Percentiles rank a stretch among this genome's conserved stretches.
These are phyloP conservation scores for Trypethelium eluteriae DNA, from an alignment of 495 filamentous ascomycete species.

Conservation along the genomic window DNA sequence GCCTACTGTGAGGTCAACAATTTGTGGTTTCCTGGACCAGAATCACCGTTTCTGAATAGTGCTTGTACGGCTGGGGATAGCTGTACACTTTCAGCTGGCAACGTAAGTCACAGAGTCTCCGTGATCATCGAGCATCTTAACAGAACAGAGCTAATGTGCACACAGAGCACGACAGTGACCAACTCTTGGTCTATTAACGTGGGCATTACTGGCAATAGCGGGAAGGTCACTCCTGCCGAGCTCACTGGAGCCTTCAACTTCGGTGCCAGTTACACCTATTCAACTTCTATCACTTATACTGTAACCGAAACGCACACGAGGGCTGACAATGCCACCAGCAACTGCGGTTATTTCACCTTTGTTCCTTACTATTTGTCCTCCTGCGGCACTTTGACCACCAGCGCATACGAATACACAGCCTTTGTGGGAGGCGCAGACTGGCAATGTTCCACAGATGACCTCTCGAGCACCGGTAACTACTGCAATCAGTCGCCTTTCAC, in stretches of 20 bases:
- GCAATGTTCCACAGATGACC: background rate
- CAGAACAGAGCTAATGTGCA: background rate
- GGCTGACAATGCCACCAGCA: background rate
- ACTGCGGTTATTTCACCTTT: constrained; percentile 9
- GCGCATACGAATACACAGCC: background rate
- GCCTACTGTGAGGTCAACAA: background rate
- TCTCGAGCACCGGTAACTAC: constrained; percentile 1
- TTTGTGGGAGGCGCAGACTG: background rate
- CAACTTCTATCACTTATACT: background rate
- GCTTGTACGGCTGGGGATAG: constrained; percentile 6
- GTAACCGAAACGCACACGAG: background rate
- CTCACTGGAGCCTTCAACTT: constrained; percentile 9
- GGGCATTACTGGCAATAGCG: background rate
- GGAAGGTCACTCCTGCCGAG: constrained; percentile 4
- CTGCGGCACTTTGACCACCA: background rate
- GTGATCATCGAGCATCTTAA: background rate
- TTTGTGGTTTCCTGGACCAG: background rate
- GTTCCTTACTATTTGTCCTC: constrained; percentile 4
- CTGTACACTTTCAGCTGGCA: constrained; percentile 2
- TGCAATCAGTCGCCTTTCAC: constrained; percentile 7
- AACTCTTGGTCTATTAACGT: constrained; percentile 1
- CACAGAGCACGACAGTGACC: constrained; percentile 7
- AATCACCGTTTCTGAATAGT: constrained; percentile 6
- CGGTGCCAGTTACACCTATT: constrained; percentile 1
- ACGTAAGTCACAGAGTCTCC: background rate